Base-by-base conservation (phyloP, 441 rosid species). In the Bocquillonia castaneifolia region DNA sequence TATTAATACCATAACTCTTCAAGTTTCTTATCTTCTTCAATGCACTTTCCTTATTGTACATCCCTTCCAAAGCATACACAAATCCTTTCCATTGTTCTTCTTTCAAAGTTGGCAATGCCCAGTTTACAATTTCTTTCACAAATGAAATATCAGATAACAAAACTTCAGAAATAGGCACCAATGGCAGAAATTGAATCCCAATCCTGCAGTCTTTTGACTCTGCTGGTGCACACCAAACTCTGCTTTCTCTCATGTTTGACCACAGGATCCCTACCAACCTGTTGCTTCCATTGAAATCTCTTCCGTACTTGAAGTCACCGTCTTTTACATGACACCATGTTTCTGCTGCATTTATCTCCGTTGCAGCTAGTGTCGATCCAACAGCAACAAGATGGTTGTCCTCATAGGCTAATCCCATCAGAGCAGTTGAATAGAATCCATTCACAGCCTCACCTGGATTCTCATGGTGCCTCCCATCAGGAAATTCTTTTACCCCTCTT, bases 51-150 rank as follows among this genome's bases (percentile, higher is more conserved):
- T 74, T 83, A 58, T 86, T 87, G 28, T 85, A 88, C 3, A 81
- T 75, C 37, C 83, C 96, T 80, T 94, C 92, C 85, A 94, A 79
- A 6, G 93, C 90, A 73, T 86, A 91, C 20, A 81, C 91, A 68
- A 94, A 91, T 15, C 97, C 97, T 81, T 90, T 94, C 97, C 97
- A 94, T 10, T 96, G 92, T 76, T 88, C 97, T 96, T 13, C 85
- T 82, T 13, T 77, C 89, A 91, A 74, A 53, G 96, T 91, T 0
- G 96, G 99, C n/a, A 81, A 28, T 1, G 96, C 80, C 99, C 96
- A 94, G 3, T 80, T 78, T 81, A 91, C 97, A 15, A 93, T 93
- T 83, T 88, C 78, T 51, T 76, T 80, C 53, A 59, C 83, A 59
- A 83, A 93, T 34, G 72, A 76, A 20, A 82, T 76, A 52, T 90